Percentiles rank a stretch among this genome's conserved stretches.
phyloP scores from a whole-genome alignment of 192 early-diverging fungal genomes.

The Coemansia aciculifera region DNA sequence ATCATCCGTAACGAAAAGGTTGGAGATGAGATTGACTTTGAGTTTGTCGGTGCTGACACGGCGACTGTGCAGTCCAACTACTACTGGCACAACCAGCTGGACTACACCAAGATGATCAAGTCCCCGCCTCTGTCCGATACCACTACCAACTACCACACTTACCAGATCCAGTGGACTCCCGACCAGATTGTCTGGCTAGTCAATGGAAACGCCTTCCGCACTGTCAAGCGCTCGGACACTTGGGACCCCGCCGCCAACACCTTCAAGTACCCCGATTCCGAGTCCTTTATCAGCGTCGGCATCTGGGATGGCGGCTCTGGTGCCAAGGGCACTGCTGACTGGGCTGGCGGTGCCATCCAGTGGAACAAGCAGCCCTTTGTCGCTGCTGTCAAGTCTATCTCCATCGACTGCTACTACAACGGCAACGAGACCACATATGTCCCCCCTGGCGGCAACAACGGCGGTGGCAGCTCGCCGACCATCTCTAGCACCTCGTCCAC shows the following conservation, averaged over 20 bases:
- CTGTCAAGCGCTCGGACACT: slow-evolving; percentile 50
- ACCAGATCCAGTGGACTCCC: slow-evolving; percentile 59
- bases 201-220: slow-evolving; percentile 55
- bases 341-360: slow-evolving; percentile 63
- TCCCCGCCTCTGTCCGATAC: slow-evolving; percentile 39
- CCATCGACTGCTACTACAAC: slow-evolving; percentile 57
- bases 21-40: slow-evolving; percentile 66
- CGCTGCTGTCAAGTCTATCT: slow-evolving; percentile 57
- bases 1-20: slow-evolving; percentile 57
- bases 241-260: slow-evolving; percentile 37
- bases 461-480: slow-evolving; percentile 6
- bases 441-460: slow-evolving; percentile 31
- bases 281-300: slow-evolving; percentile 55
- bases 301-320: slow-evolving; percentile 66
- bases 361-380: slow-evolving; percentile 54
- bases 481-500: not conserved
- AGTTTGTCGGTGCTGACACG: slow-evolving; percentile 59
- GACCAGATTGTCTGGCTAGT: slow-evolving; percentile 35
- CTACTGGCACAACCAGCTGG: slow-evolving; percentile 57
- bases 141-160: slow-evolving; percentile 57
- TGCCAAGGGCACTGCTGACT: slow-evolving; percentile 53
- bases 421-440: slow-evolving; percentile 55
- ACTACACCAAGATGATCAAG: slow-evolving; percentile 57
- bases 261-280: slow-evolving; percentile 55
- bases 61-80: slow-evolving; percentile 61